Conservation (phyloP, 202 grass and related monocot genomes). For the Musa balbisiana region DNA sequence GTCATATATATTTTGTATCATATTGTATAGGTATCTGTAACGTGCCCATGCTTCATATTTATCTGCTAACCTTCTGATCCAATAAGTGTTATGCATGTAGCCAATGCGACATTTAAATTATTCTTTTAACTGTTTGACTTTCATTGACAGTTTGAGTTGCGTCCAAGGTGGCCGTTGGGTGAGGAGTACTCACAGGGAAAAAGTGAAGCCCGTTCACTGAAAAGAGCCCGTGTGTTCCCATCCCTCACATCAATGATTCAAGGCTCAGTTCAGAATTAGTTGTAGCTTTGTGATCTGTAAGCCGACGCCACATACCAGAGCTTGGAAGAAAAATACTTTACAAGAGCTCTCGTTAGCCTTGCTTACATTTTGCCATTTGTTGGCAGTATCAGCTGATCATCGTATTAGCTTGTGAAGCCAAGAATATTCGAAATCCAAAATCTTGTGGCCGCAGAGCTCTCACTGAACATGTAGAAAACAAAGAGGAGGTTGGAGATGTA, state of each 20-base stretch:
- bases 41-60: background rate
- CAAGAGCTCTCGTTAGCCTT: background rate
- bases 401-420: too few relatives aligned
- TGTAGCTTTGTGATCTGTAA: background rate
- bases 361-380: too few relatives aligned
- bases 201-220: slow-evolving; percentile 65
- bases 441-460: too few relatives aligned
- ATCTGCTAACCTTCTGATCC: background rate
- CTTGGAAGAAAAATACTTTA: background rate
- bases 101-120: too few relatives aligned
- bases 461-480: too few relatives aligned
- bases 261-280: slow-evolving; percentile 31
- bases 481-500: too few relatives aligned
- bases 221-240: slow-evolving; percentile 65
- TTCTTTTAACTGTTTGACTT: too few relatives aligned
- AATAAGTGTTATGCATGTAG: background rate
- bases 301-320: background rate
- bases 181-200: slow-evolving; percentile 77
- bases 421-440: too few relatives aligned
- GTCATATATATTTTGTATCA: too few relatives aligned
- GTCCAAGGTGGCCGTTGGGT: slow-evolving; percentile 81
- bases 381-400: too few relatives aligned
- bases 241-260: slow-evolving; percentile 89
- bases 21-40: too few relatives aligned
- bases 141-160: slow-evolving; percentile 53